Base-by-base conservation (phyloP, 2,329 filamentous ascomycete genomes). In the Stylonectria norvegica region DNA sequence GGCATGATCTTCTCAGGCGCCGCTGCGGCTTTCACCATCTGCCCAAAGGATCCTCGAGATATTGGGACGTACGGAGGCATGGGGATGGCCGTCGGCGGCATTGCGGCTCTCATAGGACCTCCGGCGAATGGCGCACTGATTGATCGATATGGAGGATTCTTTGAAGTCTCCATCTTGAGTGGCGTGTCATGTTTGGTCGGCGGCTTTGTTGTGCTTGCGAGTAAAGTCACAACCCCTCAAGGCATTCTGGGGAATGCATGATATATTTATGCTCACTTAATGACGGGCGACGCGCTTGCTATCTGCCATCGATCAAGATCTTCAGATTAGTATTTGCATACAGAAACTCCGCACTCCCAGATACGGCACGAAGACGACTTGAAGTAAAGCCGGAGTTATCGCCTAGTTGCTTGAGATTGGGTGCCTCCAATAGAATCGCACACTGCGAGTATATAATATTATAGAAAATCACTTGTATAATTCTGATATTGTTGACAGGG, bases 31-130 rank as follows among this genome's bases (percentile, higher is more conserved):
- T 56, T 77, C 10, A 60, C 67, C 3, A 50, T 60, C 36, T 70
- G 45, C 1, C 38, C 48, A 63, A 34, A 66, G 20, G 69, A 80
- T 45, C 64, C 75, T 9, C 66, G 70, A 17, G 65, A 77, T 20
- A 64, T 80, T 22, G 78, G 79, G 2, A 76, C 78, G 0, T 71
- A 75, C 35, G 66, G 75, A 44, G 75, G 75, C 22, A 72, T 75
- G 56, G 67, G 66, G 1, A 64, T 73, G 48, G 63, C 64, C 2
- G 35, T 71, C 4, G 56, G 59, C 5, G 62, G 64, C 0, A 40
- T 76, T 19, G 70, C 65, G 3, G 63, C 60, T 5, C 53, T 79
- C 25, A 61, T 73, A 4, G 73, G 61, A 3, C 52, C 49, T 10
- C 53, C 52, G 2, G 43, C 61, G 20, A 62, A 57, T 2, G 65